Conservation (phyloP, 1,284 basidiomycete genomes). For the Microbotryum violaceum region DNA sequence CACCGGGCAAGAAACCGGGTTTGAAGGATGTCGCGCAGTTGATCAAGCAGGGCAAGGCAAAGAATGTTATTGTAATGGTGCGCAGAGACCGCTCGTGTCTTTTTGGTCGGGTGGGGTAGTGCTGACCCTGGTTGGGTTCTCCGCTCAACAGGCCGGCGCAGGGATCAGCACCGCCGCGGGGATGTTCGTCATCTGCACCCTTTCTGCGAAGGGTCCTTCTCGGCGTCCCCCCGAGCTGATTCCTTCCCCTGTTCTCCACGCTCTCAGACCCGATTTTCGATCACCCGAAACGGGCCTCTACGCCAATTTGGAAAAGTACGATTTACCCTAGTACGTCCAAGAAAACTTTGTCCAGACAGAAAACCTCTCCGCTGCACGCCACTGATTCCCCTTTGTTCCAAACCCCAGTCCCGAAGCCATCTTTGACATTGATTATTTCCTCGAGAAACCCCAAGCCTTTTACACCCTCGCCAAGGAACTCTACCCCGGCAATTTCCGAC, state of each 20-base stretch:
- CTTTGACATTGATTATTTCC: slow-evolving; percentile 46
- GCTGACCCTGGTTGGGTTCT: neutral
- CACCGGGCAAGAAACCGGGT: slow-evolving; percentile 8
- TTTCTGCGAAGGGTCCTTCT: neutral
- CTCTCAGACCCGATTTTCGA: slow-evolving; percentile 42
- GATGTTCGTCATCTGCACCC: slow-evolving; percentile 29
- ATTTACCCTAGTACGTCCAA: slow-evolving; percentile 44
- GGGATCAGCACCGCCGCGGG: slow-evolving; percentile 49
- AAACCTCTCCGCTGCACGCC: too few relatives aligned
- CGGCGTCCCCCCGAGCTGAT: neutral
- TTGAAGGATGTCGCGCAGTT: slow-evolving; percentile 39
- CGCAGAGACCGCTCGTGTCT: slow-evolving; percentile 15
- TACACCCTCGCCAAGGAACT: slow-evolving; percentile 60
- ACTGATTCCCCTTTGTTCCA: neutral
- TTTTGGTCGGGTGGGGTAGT: neutral
- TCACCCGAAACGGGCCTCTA: slow-evolving; percentile 50
- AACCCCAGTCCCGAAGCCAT: slow-evolving; percentile 47
- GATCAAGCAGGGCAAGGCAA: slow-evolving; percentile 41
- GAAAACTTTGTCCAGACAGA: too few relatives aligned
- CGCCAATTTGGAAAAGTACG: slow-evolving; percentile 47
- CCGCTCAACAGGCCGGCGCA: slow-evolving; percentile 37
- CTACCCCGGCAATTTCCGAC: slow-evolving; percentile 71
- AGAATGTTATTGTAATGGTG: slow-evolving; percentile 47
- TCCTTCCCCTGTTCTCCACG: neutral
- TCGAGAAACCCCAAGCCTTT: slow-evolving; percentile 40